Evolutionary conservation across 495 filamentous ascomycete genomes (phyloP).

Genomic region (Letharia columbiana): DNA sequence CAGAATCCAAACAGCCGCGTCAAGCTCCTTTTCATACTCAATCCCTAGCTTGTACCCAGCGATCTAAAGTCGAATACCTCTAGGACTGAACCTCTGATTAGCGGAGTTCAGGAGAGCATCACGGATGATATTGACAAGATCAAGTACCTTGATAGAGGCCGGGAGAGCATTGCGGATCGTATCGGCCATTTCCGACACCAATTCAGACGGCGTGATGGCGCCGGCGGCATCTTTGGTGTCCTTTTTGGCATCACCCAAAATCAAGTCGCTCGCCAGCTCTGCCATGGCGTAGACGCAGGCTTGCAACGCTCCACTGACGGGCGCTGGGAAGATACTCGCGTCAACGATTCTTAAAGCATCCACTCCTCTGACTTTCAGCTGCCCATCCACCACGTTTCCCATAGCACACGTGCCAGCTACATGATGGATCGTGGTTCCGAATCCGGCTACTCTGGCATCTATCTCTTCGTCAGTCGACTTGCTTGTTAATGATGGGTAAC

Average conservation of each 20-base stretch:
- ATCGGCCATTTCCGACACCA: background rate
- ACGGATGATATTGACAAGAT: no score
- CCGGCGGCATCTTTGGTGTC: background rate
- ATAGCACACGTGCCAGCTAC: conserved; percentile 33
- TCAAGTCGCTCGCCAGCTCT: conserved; percentile 30
- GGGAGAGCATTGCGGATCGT: background rate
- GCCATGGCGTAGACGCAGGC: conserved; percentile 33
- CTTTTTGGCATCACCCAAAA: background rate
- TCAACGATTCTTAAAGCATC: conserved; percentile 34
- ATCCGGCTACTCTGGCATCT: conserved; percentile 3
- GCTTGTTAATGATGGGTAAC: conserved; percentile 1
- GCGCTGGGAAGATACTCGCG: conserved; percentile 34
- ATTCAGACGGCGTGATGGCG: background rate
- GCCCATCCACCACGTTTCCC: conserved; percentile 36
- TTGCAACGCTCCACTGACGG: conserved; percentile 32
- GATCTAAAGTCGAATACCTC: background rate
- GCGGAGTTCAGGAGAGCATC: background rate
- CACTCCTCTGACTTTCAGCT: conserved; percentile 34
- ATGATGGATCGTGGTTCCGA: conserved; percentile 19
- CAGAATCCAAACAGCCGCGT: background rate
- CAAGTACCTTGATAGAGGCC: background rate
- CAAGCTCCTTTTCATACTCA: no score
- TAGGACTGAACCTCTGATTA: background rate
- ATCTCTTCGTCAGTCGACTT: conserved; percentile 4
- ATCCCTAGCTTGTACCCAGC: background rate